Conservation (phyloP, 306 rosid species). For the Echinosophora koreensis region DNA sequence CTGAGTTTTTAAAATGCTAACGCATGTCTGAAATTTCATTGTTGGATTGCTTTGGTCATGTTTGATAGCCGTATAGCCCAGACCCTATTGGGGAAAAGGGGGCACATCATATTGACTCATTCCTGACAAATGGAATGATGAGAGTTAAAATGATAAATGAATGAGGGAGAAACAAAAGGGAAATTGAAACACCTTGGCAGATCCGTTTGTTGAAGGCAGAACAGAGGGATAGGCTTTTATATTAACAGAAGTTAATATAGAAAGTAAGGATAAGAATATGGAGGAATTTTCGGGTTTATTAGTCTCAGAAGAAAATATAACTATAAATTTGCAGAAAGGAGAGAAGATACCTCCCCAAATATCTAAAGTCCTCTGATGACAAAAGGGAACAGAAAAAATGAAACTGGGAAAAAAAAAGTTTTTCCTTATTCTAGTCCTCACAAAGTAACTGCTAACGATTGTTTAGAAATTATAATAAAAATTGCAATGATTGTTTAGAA, state of each 20-base stretch:
- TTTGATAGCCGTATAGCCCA: constrained; percentile 19
- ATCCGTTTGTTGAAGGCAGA: neutral
- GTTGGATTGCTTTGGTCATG: constrained; percentile 17
- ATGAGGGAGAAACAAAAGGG: neutral
- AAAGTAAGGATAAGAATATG: neutral
- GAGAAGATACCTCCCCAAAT: neutral
- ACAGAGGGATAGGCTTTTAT: neutral
- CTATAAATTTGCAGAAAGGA: neutral
- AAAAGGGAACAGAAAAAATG: neutral
- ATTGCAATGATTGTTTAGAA: too few relatives aligned
- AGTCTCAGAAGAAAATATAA: neutral
- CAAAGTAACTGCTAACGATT: neutral
- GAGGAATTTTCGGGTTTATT: neutral
- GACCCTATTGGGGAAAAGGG: neutral
- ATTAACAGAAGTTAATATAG: neutral
- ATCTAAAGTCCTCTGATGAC: neutral
- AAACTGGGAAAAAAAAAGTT: neutral
- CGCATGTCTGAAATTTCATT: neutral
- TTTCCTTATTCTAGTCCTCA: neutral
- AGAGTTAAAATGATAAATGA: constrained; percentile 19
- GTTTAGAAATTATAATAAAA: too few relatives aligned
- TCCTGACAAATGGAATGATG: neutral
- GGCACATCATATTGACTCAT: neutral
- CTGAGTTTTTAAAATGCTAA: neutral
- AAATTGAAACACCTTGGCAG: neutral